A percentile compares a stretch with the other conserved stretches of the same genome.
phyloP scores from a whole-genome alignment of 176 grass and related monocot species.

The Areca catechu region DNA sequence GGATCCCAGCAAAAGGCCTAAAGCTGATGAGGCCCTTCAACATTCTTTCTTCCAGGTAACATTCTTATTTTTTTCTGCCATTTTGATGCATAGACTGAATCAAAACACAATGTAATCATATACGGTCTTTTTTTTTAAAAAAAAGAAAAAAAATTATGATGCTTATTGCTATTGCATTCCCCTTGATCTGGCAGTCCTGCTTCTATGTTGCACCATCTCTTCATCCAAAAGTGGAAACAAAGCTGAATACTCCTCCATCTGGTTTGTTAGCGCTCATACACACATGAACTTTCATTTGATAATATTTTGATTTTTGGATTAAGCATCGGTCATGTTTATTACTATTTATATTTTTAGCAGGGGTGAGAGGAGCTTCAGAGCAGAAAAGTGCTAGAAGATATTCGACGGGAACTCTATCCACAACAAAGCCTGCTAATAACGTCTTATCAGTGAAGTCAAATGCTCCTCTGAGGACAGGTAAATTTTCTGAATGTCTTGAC shows the following conservation, averaged over 20 bases:
- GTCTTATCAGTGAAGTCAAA: constrained; percentile 27
- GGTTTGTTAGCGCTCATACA: constrained; percentile 40
- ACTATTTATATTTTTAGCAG: constrained; percentile 33
- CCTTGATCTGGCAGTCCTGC: constrained; percentile 20
- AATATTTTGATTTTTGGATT: too few relatives aligned
- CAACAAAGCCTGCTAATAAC: constrained; percentile 26
- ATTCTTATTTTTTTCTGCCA: not conserved
- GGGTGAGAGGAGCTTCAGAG: constrained; percentile 41
- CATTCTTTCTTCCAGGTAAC: constrained; percentile 86
- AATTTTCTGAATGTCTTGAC: not conserved
- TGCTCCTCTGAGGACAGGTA: constrained; percentile 40
- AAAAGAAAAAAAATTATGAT: too few relatives aligned
- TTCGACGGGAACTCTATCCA: constrained; percentile 49
- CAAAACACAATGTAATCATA: too few relatives aligned
- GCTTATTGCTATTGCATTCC: not conserved
- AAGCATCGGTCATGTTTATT: not conserved
- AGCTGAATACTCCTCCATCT: constrained; percentile 68
- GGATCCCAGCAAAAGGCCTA: constrained; percentile 90
- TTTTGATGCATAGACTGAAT: too few relatives aligned
- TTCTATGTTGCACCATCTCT: constrained; percentile 43
- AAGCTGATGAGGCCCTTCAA: constrained; percentile 71
- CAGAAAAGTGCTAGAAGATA: constrained; percentile 38
- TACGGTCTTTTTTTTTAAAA: too few relatives aligned
- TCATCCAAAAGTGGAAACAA: constrained; percentile 38
- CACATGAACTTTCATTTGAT: too few relatives aligned